These are phyloP conservation scores for Crithidia thermophila DNA, from an alignment of 208 protist species.

Conservation along the genomic window DNA sequence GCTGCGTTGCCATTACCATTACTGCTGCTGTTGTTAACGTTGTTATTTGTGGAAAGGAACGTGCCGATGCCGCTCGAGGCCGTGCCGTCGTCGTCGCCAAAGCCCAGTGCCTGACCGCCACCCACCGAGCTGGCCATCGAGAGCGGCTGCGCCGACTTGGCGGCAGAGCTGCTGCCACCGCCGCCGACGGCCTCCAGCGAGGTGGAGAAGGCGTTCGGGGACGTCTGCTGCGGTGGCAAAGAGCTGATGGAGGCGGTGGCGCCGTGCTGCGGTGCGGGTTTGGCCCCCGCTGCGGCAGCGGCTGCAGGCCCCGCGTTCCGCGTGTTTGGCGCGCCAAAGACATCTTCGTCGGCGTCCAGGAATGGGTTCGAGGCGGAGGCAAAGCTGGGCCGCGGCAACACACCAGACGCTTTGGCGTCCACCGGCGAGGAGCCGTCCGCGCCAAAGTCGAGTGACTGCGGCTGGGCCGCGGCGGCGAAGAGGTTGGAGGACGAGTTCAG, in stretches of 20 bases:
- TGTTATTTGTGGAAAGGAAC: neutral
- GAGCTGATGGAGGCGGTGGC: neutral
- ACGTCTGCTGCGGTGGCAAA: neutral
- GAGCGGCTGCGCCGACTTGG: neutral
- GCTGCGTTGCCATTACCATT: neutral
- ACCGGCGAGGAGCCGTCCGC: neutral
- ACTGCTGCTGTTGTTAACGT: neutral
- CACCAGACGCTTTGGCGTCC: neutral
- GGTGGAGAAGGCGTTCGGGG: constrained; percentile 2
- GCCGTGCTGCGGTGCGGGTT: neutral
- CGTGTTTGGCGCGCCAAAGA: neutral
- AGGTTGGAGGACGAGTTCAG: too few species aligned
- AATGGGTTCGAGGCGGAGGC: constrained; percentile 23
- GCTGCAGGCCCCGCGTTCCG: too few species aligned
- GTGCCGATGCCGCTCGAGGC: neutral
- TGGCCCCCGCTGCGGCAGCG: too few species aligned
- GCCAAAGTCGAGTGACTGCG: too few species aligned
- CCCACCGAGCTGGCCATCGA: neutral
- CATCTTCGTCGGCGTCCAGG: constrained; percentile 4
- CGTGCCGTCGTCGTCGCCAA: constrained; percentile 8
- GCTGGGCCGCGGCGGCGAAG: too few species aligned
- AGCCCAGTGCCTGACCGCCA: neutral
- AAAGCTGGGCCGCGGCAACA: neutral
- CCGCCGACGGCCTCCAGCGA: constrained; percentile 6
- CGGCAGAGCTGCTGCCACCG: neutral